Evolutionary conservation across 345 rosid species (phyloP), one percentile per base, ranked within the genome.

Genomic region (Balakata baccata): DNA sequence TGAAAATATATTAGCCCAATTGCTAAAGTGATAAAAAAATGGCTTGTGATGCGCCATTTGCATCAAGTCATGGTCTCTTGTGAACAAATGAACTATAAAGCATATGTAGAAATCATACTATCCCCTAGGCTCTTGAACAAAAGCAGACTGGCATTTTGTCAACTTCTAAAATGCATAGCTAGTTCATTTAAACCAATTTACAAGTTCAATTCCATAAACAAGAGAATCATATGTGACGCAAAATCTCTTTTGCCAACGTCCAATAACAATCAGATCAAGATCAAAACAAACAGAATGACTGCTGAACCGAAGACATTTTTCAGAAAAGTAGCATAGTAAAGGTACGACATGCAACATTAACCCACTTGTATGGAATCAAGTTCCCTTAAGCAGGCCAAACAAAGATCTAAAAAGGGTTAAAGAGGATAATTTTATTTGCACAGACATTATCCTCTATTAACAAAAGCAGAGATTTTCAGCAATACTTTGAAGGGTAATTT

Each of bases 401-500:
- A 9, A 58, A 60, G 74, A 46, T 25, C 39, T 52, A 74, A 11
- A 46, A 12, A 29, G 34, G 34, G 34, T 29, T 29, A 29, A 29
- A 29, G 34, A 29, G 34, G 34, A 29, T 29, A 1, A 29, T 29
- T 29, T 29, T 29, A 29, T 1, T 29, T 29, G 34, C 34, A 29
- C 34, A 29, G 2, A 29, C 34, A 29, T 29, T 29, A 29, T 29
- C 34, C 34, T 29, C 34, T 29, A 1, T 29, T 29, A 29, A 29
- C 34, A 29, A 29, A 29, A 29, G 34, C 34, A 29, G 2, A 29
- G 34, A 29, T 29, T 29, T 37, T 49, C 5, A 64, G 64, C 68
- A 37, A 65, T 75, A 57, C 60, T 51, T 69, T 43, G 18, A 72
- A 73, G 29, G 75, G 69, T 5, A 68, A 79, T 3, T 67, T 75